Evolutionary conservation across 108 stramenopile genomes (phyloP).

Genomic region (Aurantiochytrium sp.): DNA sequence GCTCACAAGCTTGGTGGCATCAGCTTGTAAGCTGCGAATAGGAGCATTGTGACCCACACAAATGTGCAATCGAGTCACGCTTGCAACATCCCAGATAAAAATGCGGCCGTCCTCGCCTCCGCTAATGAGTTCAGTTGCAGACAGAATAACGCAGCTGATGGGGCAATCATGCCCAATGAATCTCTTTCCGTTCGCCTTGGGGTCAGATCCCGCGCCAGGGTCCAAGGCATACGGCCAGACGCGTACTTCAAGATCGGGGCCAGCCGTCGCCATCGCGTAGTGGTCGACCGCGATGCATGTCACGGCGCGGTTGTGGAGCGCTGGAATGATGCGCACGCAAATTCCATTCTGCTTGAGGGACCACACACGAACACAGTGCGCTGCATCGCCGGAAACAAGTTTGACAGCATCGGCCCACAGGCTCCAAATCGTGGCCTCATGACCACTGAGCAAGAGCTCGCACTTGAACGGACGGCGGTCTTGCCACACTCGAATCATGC

Average conservation of each 20-base stretch:
- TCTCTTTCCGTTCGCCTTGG: neutral
- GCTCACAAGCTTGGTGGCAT: neutral
- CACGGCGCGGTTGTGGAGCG: neutral
- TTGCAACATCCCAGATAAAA: neutral
- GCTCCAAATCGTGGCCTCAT: neutral
- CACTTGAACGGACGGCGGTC: neutral
- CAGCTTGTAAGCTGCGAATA: neutral
- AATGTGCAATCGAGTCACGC: neutral
- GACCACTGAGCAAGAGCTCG: neutral
- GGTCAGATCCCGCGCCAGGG: neutral
- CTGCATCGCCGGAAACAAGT: neutral
- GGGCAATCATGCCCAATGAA: neutral
- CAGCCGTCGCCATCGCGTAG: neutral
- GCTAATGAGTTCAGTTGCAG: neutral
- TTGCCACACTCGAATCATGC: neutral
- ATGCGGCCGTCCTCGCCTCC: neutral
- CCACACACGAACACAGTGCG: neutral
- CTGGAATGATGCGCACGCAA: neutral
- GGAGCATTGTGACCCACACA: neutral
- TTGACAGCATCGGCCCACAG: neutral
- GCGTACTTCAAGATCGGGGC: neutral
- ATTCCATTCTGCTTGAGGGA: neutral
- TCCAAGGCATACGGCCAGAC: neutral
- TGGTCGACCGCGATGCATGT: neutral
- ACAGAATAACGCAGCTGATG: neutral